These are phyloP conservation scores for Serendipita sp. DNA, from an alignment of 768 basidiomycete species.

Conservation along the genomic window DNA sequence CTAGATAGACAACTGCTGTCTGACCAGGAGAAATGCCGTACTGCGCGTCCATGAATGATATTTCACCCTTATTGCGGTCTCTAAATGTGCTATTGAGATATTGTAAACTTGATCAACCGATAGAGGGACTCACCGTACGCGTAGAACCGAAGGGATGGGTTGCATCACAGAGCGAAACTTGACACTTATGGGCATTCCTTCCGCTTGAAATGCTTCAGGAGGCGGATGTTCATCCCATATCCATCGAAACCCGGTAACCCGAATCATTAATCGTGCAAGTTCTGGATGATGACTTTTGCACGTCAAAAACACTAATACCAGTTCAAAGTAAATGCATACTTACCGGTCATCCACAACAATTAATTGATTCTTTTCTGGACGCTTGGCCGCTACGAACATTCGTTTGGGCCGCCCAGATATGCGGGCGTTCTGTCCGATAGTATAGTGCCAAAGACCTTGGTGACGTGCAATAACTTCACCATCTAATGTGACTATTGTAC, in stretches of 20 bases:
- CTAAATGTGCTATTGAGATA: slow-evolving; percentile 14
- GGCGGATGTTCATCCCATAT: slow-evolving; percentile 54
- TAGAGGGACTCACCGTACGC: slow-evolving; percentile 22
- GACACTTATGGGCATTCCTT: slow-evolving; percentile 33
- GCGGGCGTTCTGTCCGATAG: slow-evolving; percentile 66
- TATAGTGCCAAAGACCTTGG: slow-evolving; percentile 66
- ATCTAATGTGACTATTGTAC: slow-evolving; percentile 43
- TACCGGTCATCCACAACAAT: slow-evolving; percentile 61
- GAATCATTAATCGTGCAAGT: slow-evolving; percentile 24
- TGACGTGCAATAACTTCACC: slow-evolving; percentile 45
- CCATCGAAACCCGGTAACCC: slow-evolving; percentile 47
- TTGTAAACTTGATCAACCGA: slow-evolving; percentile 13
- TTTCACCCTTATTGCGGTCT: slow-evolving; percentile 14
- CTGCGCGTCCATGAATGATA: slow-evolving; percentile 42
- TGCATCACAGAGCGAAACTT: slow-evolving; percentile 60
- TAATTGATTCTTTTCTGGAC: slow-evolving; percentile 43
- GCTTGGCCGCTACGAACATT: slow-evolving; percentile 64
- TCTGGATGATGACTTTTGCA: slow-evolving; percentile 39
- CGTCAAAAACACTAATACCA: no score
- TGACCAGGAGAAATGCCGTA: slow-evolving; percentile 67
- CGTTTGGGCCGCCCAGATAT: slow-evolving; percentile 41
- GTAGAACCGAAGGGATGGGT: slow-evolving; percentile 34
- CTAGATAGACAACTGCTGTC: slow-evolving; percentile 55
- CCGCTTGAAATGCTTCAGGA: slow-evolving; percentile 20
- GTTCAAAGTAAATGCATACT: neutral